Evolutionary conservation across 2,329 filamentous ascomycete genomes (phyloP), one percentile per base, ranked within the genome.

Genomic region (Fusarium secorum): DNA sequence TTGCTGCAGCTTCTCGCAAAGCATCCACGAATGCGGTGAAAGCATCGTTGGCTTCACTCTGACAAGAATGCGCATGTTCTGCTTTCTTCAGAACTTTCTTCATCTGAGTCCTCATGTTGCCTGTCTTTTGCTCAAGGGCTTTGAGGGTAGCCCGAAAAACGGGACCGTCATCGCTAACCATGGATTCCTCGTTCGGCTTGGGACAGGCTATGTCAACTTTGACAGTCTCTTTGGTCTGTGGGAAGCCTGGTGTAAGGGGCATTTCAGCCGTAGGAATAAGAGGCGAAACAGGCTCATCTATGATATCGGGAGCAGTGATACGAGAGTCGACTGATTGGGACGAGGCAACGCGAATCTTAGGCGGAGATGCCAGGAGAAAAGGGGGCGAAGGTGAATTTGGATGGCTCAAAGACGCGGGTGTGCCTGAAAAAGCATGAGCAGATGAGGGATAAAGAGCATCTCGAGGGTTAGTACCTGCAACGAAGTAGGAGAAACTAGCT

Each of bases 131-230:
- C 80, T 99, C 96, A 32, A 98, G 83, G 0, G 95, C 92, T 79
- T 98, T 98, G 86, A 99, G 97, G 0, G 96, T 98, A 22, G 96
- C 97, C 69, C 97, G 90, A 82, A 99, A 99, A 3, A 99, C 86
- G 0, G 97, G 96, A 0, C 96, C 96, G 81, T 99, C 96, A 74
- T 98, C 96, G 26, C 92, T 91, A 26, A 92, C 88, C 66, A 91
- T 90, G 81, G 94, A 90, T 81, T 97, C 95, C 67, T 97, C 95
- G 36, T 90, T 91, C 5, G 94, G 94, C 52, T 94, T 90, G 61
- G 93, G 93, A 75, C 93, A 95, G 42, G 90, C 88, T n/a, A 98
- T 88, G 77, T 98, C 96, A 18, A 98, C 90, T 78, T 93, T 97
- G 68, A 96, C 89, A 1, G 85, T 81, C 68, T 89, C 86, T 68